Evolutionary conservation across 306 rosid species (phyloP).

Genomic region (Glycine soja): DNA sequence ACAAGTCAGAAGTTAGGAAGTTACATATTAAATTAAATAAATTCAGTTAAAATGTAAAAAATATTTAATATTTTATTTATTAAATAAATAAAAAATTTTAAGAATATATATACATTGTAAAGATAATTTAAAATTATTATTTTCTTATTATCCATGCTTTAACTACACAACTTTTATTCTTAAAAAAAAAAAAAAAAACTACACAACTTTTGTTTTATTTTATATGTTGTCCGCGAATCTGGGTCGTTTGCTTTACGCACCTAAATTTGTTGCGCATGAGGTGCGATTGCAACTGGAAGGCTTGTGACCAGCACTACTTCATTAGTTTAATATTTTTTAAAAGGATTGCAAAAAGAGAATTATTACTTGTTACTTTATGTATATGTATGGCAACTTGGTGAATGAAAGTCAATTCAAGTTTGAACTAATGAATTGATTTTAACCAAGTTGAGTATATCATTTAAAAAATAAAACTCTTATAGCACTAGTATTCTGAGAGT

Average conservation of each 20-base stretch:
- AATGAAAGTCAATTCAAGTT: background rate
- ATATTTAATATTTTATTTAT: background rate
- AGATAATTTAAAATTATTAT: too few species aligned
- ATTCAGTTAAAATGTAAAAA: too few species aligned
- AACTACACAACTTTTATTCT: background rate
- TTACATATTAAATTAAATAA: too few species aligned
- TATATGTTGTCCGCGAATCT: background rate
- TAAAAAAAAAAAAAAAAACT: too few species aligned
- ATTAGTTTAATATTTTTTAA: background rate
- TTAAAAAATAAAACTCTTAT: background rate
- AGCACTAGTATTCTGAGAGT: too few species aligned
- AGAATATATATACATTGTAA: too few species aligned
- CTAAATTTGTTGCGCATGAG: slow-evolving; percentile 6
- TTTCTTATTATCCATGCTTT: background rate
- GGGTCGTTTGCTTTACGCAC: background rate
- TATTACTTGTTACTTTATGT: background rate
- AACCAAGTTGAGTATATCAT: background rate
- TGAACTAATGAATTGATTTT: background rate
- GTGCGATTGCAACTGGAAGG: background rate
- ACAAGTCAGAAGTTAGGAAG: too few species aligned
- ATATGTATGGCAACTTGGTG: background rate
- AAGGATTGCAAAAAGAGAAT: background rate
- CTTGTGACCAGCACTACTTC: background rate
- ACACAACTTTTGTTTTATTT: background rate
- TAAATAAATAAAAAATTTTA: background rate